These are phyloP conservation scores for Penicillium desertorum DNA, from an alignment of 495 filamentous ascomycete species.

Conservation along the genomic window DNA sequence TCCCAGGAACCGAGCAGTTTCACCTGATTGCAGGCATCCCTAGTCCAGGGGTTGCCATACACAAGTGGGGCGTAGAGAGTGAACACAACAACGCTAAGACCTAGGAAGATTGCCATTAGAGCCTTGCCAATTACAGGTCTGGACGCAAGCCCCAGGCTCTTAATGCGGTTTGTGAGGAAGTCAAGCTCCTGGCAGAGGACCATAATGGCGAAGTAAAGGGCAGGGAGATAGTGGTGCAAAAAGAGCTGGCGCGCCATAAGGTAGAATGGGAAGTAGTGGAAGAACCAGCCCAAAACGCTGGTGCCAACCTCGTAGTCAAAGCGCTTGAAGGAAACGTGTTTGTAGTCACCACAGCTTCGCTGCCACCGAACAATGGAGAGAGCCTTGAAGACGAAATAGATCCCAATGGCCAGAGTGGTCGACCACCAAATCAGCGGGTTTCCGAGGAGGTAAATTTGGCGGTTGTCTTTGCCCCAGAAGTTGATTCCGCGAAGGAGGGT, in stretches of 20 bases:
- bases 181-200: slow-evolving; percentile 86
- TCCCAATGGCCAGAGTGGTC: slow-evolving; percentile 73
- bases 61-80: slow-evolving; percentile 80
- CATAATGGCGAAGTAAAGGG: slow-evolving; percentile 91
- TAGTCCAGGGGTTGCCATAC: slow-evolving; percentile 94
- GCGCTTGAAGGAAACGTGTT: slow-evolving; percentile 76
- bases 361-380: slow-evolving; percentile 92
- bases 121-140: slow-evolving; percentile 71
- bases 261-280: slow-evolving; percentile 97
- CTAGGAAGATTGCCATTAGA: slow-evolving; percentile 67
- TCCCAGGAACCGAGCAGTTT: slow-evolving; percentile 92
- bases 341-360: slow-evolving; percentile 83
- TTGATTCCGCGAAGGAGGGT: slow-evolving; percentile 94
- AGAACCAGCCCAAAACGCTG: slow-evolving; percentile 87
- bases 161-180: slow-evolving; percentile 71
- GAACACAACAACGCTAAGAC: slow-evolving; percentile 72
- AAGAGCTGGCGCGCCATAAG: slow-evolving; percentile 98
- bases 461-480: slow-evolving; percentile 94
- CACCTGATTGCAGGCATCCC: slow-evolving; percentile 75
- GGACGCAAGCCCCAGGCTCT: slow-evolving; percentile 63
- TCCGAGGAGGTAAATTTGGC: slow-evolving; percentile 94
- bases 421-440: slow-evolving; percentile 97
- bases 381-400: slow-evolving; percentile 82
- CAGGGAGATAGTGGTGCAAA: slow-evolving; percentile 95
- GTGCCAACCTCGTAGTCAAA: slow-evolving; percentile 97